These are phyloP conservation scores for Bryoglossum gracile DNA, from an alignment of 495 filamentous ascomycete species.

Conservation along the genomic window DNA sequence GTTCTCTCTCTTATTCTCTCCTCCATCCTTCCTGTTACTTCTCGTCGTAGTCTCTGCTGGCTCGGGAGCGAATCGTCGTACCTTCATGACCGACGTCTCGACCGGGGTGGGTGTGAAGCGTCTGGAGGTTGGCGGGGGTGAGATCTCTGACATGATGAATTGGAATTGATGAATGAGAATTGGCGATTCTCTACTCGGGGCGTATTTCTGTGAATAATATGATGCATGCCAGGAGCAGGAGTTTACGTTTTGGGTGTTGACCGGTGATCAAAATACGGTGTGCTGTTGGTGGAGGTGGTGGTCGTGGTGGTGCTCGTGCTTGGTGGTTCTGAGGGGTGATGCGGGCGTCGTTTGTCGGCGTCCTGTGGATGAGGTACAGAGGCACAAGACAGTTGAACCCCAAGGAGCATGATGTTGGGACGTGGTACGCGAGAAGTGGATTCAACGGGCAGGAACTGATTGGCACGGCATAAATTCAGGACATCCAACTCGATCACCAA, in stretches of 20 bases:
- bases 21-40: constrained; percentile 15
- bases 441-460: constrained; percentile 2
- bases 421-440: no score
- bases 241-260: not conserved
- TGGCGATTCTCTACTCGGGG: not conserved
- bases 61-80: constrained; percentile 23
- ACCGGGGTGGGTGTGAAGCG: constrained; percentile 21
- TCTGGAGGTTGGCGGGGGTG: constrained; percentile 16
- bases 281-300: no score
- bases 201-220: constrained; percentile 17
- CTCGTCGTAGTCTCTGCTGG: constrained; percentile 22
- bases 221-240: constrained; percentile 13
- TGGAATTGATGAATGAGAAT: constrained; percentile 7
- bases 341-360: constrained; percentile 11
- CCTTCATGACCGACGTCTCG: constrained; percentile 21
- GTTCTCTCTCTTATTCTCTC: constrained; percentile 1
- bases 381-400: no score
- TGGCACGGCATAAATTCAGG: no score
- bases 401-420: no score
- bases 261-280: constrained; percentile 25
- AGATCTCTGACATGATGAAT: constrained; percentile 16
- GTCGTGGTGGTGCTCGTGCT: constrained; percentile 5
- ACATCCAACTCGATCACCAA: no score
- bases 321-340: not conserved
- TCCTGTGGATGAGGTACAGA: no score